Conservation (phyloP, 768 basidiomycete genomes). For the Coprinellus aureogranulatus region DNA sequence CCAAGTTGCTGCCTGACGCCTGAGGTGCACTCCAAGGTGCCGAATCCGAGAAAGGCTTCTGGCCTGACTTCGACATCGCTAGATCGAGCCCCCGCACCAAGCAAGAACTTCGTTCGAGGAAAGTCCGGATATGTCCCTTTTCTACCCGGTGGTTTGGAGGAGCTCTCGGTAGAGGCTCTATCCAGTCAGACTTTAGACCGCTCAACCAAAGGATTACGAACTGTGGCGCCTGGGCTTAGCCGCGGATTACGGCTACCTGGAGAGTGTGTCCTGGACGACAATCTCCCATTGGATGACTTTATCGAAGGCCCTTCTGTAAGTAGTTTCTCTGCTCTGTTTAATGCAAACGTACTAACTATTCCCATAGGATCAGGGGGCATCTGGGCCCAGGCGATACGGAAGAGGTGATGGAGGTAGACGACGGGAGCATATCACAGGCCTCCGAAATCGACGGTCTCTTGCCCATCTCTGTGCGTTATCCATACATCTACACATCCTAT, state of each 20-base stretch:
- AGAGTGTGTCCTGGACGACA: constrained; percentile 50
- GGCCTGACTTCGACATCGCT: constrained; percentile 84
- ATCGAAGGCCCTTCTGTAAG: constrained; percentile 9
- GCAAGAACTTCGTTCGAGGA: constrained; percentile 84
- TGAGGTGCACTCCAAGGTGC: constrained; percentile 39
- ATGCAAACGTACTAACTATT: neutral
- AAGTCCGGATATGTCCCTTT: constrained; percentile 94
- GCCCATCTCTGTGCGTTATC: constrained; percentile 47
- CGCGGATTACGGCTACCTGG: constrained; percentile 74
- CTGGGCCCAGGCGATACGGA: constrained; percentile 18
- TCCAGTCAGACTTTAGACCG: constrained; percentile 26
- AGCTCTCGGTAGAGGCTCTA: constrained; percentile 39
- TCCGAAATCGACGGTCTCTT: constrained; percentile 80
- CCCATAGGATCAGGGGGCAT: too few relatives aligned
- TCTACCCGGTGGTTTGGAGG: constrained; percentile 89
- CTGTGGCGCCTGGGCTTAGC: constrained; percentile 77
- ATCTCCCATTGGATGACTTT: constrained; percentile 32
- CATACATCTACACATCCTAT: neutral
- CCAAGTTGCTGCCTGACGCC: neutral
- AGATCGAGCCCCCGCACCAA: constrained; percentile 77
- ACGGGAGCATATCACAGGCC: neutral
- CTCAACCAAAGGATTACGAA: constrained; percentile 51
- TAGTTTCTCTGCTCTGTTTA: neutral
- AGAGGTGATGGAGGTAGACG: constrained; percentile 5
- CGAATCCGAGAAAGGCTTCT: constrained; percentile 53